Evolutionary conservation across 208 protist species (phyloP).

Genomic region (Crithidia bombi): DNA sequence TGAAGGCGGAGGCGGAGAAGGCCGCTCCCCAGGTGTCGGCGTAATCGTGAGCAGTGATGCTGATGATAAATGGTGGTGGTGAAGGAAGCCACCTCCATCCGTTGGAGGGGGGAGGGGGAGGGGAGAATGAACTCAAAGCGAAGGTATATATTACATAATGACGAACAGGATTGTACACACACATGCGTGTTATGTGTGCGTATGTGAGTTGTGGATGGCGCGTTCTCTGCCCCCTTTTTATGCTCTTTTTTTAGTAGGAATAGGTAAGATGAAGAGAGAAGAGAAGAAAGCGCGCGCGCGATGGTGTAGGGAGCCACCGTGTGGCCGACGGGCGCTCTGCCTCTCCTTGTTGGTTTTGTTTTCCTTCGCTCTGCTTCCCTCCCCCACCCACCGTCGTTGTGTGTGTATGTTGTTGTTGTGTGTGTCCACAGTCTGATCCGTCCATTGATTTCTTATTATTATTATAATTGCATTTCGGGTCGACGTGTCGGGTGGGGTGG

Average conservation of each 20-base stretch:
- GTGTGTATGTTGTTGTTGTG: background rate
- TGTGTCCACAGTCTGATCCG: too few species aligned
- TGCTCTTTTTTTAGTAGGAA: conserved; percentile 34
- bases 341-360: conserved; percentile 11
- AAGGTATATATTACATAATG: conserved; percentile 18
- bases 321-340: background rate
- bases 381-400: background rate
- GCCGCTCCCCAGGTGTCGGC: conserved; percentile 34
- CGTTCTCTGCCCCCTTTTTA: background rate
- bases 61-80: too few species aligned
- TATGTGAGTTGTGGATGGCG: conserved; percentile 1
- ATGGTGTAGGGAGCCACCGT: too few species aligned
- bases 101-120: too few species aligned
- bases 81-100: too few species aligned
- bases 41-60: conserved; percentile 4
- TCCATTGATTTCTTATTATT: too few species aligned
- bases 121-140: background rate
- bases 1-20: conserved; percentile 38
- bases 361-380: background rate
- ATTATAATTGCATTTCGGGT: too few species aligned
- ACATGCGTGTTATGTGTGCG: conserved; percentile 6
- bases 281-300: too few species aligned
- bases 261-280: conserved; percentile 11
- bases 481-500: too few species aligned
- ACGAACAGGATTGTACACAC: conserved; percentile 5